Percentiles rank a stretch among this genome's conserved stretches.
Evolutionary conservation across 371 early-diverging fungal genomes (phyloP).

Genomic region (Globomyces sp.): DNA sequence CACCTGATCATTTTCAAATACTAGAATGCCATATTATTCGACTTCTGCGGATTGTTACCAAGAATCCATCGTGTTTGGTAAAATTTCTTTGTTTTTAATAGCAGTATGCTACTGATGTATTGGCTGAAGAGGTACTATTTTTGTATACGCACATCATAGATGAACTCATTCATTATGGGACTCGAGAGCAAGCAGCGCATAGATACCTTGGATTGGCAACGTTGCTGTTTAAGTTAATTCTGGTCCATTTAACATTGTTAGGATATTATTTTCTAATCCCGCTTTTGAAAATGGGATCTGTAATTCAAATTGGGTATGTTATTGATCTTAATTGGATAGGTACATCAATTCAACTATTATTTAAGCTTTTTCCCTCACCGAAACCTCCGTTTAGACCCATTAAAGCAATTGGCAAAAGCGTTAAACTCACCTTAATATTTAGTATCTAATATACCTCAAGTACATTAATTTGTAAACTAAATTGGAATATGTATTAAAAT

Average conservation of each 20-base stretch:
- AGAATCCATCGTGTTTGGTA: constrained; percentile 25
- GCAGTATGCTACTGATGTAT: constrained; percentile 16
- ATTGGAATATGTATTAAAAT: constrained; percentile 28
- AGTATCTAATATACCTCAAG: too few species aligned
- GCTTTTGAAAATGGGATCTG: constrained; percentile 24
- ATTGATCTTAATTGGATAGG: neutral
- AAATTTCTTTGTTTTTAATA: constrained; percentile 13
- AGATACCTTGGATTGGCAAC: constrained; percentile 62
- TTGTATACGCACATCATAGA: constrained; percentile 66
- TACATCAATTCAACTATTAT: constrained; percentile 29
- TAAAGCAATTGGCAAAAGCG: constrained; percentile 24
- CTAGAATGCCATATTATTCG: constrained; percentile 59
- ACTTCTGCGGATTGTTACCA: constrained; percentile 54
- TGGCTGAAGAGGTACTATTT: constrained; percentile 48
- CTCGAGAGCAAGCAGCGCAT: constrained; percentile 63
- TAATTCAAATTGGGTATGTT: constrained; percentile 6
- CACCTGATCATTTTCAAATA: constrained; percentile 52
- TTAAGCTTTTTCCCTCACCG: constrained; percentile 37
- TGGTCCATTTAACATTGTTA: constrained; percentile 22
- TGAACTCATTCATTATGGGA: constrained; percentile 65
- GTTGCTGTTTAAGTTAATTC: constrained; percentile 50
- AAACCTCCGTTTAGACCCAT: constrained; percentile 27
- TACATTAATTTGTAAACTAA: too few species aligned
- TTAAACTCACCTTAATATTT: constrained; percentile 12
- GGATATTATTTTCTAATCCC: constrained; percentile 18